A percentile compares a stretch with the other conserved stretches of the same genome.
Evolutionary conservation across 1,284 basidiomycete genomes (phyloP).

Genomic region (Cryptococcus jaspeensis): DNA sequence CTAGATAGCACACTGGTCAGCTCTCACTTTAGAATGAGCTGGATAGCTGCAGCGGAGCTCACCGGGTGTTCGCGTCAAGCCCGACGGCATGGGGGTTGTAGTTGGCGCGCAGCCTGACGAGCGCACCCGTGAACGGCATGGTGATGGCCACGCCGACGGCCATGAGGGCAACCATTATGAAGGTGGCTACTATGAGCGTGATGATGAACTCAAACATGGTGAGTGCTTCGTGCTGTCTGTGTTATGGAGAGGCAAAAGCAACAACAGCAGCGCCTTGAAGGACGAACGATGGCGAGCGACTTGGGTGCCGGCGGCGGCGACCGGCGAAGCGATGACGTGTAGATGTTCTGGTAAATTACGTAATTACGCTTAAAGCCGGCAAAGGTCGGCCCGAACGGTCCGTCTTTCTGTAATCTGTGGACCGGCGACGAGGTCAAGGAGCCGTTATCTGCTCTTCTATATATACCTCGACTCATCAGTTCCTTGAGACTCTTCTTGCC

Average conservation of each 20-base stretch:
- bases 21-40: no score
- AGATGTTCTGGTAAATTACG: not conserved
- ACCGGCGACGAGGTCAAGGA: no score
- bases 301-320: not conserved
- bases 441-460: not conserved
- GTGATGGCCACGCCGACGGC: conserved; percentile 41
- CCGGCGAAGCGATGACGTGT: not conserved
- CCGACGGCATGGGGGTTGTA: conserved; percentile 64
- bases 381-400: not conserved
- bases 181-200: conserved; percentile 41
- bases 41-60: conserved; percentile 2
- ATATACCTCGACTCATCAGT: not conserved
- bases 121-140: conserved; percentile 50
- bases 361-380: not conserved
- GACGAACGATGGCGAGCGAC: conserved; percentile 4
- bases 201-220: conserved; percentile 43
- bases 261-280: not conserved
- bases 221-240: not conserved
- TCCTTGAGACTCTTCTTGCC: not conserved
- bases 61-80: conserved; percentile 59
- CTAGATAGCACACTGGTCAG: conserved; percentile 16
- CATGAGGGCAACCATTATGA: conserved; percentile 45
- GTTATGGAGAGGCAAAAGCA: not conserved
- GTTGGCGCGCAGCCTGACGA: conserved; percentile 52
- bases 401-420: not conserved